phyloP scores from a whole-genome alignment of 78 protist genomes.

The Dictyostelium firmibasis region DNA sequence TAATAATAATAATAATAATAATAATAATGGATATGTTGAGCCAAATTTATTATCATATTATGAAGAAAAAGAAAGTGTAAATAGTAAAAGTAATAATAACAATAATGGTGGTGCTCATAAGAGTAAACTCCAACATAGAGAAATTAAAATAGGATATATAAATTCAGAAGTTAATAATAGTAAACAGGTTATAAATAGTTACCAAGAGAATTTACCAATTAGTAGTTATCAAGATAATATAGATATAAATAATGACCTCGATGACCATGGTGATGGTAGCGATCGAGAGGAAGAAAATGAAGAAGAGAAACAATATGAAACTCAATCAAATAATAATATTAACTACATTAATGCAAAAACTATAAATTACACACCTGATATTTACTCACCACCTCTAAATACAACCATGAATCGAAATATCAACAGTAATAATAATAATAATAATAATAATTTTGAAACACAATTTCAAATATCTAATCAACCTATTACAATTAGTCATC shows the following conservation, averaged over 20 bases:
- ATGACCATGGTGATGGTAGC: not conserved
- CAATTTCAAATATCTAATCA: too few species aligned
- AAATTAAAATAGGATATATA: not conserved
- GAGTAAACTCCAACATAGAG: not conserved
- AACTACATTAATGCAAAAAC: not conserved
- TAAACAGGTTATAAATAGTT: not conserved
- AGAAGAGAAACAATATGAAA: not conserved
- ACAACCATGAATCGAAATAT: not conserved
- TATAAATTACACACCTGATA: slow-evolving; percentile 19
- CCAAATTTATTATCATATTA: slow-evolving; percentile 14
- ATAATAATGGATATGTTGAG: not conserved
- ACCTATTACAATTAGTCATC: not conserved
- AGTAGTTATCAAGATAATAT: not conserved
- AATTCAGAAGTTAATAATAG: not conserved
- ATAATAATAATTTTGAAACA: not conserved
- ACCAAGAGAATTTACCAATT: not conserved
- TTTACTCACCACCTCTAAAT: not conserved
- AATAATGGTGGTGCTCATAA: not conserved
- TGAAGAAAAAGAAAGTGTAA: not conserved
- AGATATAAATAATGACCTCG: not conserved
- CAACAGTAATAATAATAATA: not conserved
- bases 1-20: slow-evolving; percentile 19
- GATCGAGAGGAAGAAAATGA: not conserved
- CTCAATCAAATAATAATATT: not conserved
- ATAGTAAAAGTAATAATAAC: not conserved